These are phyloP conservation scores for Mycena floridula DNA, from an alignment of 768 basidiomycete genomes.

Conservation along the genomic window DNA sequence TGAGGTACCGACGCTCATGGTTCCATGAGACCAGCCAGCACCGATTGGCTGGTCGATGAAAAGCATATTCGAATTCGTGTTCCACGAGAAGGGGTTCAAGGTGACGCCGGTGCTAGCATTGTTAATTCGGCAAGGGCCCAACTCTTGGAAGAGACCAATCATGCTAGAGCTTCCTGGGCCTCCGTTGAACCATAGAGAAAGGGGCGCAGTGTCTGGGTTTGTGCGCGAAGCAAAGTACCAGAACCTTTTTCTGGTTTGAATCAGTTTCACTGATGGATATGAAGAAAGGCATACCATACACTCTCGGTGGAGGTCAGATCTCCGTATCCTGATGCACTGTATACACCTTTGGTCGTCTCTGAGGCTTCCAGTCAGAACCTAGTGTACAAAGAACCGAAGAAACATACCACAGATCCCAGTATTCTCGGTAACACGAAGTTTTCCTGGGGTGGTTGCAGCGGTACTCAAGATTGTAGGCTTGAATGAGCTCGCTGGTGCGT, in stretches of 20 bases:
- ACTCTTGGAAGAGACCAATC: conserved; percentile 49
- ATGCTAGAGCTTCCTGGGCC: conserved; percentile 34
- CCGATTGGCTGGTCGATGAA: conserved; percentile 37
- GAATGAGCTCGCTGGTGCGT: not conserved
- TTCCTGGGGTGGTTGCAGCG: conserved; percentile 13
- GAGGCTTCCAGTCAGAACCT: conserved; percentile 2
- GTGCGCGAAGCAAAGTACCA: conserved; percentile 65
- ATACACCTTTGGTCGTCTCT: conserved; percentile 62
- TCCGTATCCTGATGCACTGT: conserved; percentile 58
- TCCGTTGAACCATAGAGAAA: conserved; percentile 67
- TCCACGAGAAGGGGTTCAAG: conserved; percentile 35
- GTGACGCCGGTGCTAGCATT: conserved; percentile 25
- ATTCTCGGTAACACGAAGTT: conserved; percentile 50
- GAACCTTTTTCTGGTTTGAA: conserved; percentile 35
- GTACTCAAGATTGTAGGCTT: conserved; percentile 2
- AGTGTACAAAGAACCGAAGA: not conserved
- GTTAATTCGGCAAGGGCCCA: conserved; percentile 47
- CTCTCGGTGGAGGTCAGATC: conserved; percentile 51
- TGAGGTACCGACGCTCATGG: conserved; percentile 23
- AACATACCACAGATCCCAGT: conserved; percentile 53
- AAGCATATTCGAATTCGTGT: conserved; percentile 29
- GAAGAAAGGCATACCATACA: conserved; percentile 37
- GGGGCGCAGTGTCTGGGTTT: conserved; percentile 53
- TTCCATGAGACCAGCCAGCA: conserved; percentile 35
- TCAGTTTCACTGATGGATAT: not conserved